Percentiles rank a stretch among this genome's conserved stretches.
These are phyloP conservation scores for Hyphopichia homilentoma DNA, from an alignment of 805 yeast species.

Conservation along the genomic window DNA sequence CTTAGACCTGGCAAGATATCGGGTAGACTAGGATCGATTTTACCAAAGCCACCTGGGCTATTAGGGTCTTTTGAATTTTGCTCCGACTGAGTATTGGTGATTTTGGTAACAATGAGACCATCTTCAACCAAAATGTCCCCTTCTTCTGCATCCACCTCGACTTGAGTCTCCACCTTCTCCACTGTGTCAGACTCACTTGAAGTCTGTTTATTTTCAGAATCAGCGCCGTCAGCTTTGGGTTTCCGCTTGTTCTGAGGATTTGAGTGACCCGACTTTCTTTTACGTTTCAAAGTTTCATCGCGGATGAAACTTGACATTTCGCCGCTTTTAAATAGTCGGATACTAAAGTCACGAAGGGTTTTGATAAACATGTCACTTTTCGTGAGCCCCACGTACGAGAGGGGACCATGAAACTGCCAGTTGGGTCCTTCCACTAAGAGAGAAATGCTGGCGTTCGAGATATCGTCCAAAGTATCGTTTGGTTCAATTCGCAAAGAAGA, in stretches of 20 bases:
- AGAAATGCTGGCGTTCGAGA: conserved; percentile 32
- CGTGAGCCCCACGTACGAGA: conserved; percentile 37
- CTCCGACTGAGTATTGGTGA: conserved; percentile 7
- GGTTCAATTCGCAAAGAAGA: conserved; percentile 29
- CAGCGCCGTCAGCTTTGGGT: background rate
- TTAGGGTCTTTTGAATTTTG: conserved; percentile 2
- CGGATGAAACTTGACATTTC: conserved; percentile 28
- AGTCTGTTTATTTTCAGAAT: no score
- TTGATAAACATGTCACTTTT: conserved; percentile 38
- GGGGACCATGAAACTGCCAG: conserved; percentile 39
- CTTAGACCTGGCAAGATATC: conserved; percentile 18
- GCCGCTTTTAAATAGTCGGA: conserved; percentile 29
- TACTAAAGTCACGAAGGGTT: conserved; percentile 32
- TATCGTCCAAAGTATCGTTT: conserved; percentile 29
- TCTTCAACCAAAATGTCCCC: conserved; percentile 19
- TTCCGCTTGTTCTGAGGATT: background rate
- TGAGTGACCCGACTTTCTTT: conserved; percentile 3
- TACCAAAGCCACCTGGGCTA: background rate
- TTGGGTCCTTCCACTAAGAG: conserved; percentile 32
- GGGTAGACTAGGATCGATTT: conserved; percentile 6
- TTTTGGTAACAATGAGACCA: conserved; percentile 24
- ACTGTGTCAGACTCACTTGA: no score
- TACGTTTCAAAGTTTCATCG: conserved; percentile 12
- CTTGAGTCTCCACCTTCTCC: background rate
- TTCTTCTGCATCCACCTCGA: conserved; percentile 1